A percentile compares a stretch with the other conserved stretches of the same genome.
Conservation (phyloP, 805 yeast species). For the Candida xyloterini region DNA sequence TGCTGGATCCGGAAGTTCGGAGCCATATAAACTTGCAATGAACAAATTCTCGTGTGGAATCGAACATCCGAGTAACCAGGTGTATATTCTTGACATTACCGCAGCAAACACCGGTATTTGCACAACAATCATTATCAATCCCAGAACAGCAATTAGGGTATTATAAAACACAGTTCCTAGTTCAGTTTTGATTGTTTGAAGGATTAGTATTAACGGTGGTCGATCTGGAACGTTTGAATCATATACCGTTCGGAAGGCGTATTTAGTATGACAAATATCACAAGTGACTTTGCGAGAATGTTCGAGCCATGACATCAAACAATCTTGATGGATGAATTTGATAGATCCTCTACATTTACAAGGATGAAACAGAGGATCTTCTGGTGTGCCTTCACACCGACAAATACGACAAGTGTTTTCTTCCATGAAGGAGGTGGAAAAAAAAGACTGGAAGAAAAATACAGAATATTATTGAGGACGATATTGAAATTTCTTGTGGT, state of each 20-base stretch:
- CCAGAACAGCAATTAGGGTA: slow-evolving; percentile 31
- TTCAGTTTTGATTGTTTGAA: slow-evolving; percentile 33
- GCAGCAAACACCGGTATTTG: slow-evolving; percentile 62
- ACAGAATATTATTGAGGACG: not conserved
- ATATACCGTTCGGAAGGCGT: slow-evolving; percentile 46
- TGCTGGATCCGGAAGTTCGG: slow-evolving; percentile 9
- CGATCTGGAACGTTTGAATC: slow-evolving; percentile 43
- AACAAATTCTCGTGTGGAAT: slow-evolving; percentile 39
- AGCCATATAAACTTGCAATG: slow-evolving; percentile 41
- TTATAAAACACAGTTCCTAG: slow-evolving; percentile 13
- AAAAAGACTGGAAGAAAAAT: not conserved
- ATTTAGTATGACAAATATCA: slow-evolving; percentile 83
- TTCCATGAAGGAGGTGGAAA: slow-evolving; percentile 16
- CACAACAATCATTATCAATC: slow-evolving; percentile 40
- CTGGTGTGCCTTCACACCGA: slow-evolving; percentile 79
- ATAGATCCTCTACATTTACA: slow-evolving; percentile 94
- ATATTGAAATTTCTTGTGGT: too few relatives aligned
- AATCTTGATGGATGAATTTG: slow-evolving; percentile 88
- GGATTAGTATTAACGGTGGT: slow-evolving; percentile 53
- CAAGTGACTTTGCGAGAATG: slow-evolving; percentile 67
- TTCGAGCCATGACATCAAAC: slow-evolving; percentile 83
- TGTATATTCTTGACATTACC: slow-evolving; percentile 48
- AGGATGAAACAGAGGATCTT: slow-evolving; percentile 83
- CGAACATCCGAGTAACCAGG: slow-evolving; percentile 54
- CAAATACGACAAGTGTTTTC: slow-evolving; percentile 84